Evolutionary conservation across 495 filamentous ascomycete species (phyloP), one percentile per base, ranked within the genome.

Genomic region (Aspergillus ostianus): DNA sequence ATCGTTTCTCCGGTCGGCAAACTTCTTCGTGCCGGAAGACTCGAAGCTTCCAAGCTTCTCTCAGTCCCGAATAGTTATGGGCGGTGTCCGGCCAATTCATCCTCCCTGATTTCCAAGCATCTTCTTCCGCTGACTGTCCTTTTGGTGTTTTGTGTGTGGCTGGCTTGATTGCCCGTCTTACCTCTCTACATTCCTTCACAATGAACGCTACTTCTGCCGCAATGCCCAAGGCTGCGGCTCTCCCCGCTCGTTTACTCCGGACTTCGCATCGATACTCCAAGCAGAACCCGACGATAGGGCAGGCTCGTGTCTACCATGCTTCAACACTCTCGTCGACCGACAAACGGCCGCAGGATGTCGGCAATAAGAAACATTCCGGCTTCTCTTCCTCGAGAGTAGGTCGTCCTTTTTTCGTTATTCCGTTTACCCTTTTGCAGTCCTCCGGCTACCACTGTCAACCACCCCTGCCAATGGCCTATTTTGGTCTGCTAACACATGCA

Each of bases 191-290:
- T 21, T 51, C 47, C 57, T 23, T 52, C 58, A 66, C 56, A 51
- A 80, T 80, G 77, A 78, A 71, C 66, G 62, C 74, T 61, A 61
- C 66, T 56, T 73, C 75, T 52, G 70, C 73, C 60, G 68, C 71
- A 59, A 70, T 80, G 63, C 77, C 77, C 45, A 80, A 78, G 68
- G 74, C 75, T 64, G 74, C 75, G 70, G 77, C 74, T 60, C 54
- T 78, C 57, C 75, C 75, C 68, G 76, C 72, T 58, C 74, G 71
- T 66, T 67, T 78, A 53, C 62, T 78, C 64, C 74, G 76, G 59
- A 71, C 71, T 48, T 72, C 73, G 57, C 67, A 67, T 60, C 73
- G 71, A 68, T 74, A 65, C 58, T 69, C 75, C 29, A 74, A 70
- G 26, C 69, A 74, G 56, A 65, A 59, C 49, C 60, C 69, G 13